phyloP scores from a whole-genome alignment of 257 asterid genomes.

The Solanum neorickii region DNA sequence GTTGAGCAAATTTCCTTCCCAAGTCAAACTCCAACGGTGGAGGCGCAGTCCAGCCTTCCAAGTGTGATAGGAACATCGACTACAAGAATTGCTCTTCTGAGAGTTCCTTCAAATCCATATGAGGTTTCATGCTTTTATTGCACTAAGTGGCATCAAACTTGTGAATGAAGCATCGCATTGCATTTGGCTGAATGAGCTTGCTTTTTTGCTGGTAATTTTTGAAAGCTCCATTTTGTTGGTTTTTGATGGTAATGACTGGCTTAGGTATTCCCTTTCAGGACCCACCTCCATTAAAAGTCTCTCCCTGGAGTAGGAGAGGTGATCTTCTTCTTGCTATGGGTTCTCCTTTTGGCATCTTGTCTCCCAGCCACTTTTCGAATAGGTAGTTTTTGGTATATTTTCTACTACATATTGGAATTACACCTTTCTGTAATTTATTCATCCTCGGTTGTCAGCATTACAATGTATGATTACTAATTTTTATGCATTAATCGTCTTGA shows the following conservation, averaged over 20 bases:
- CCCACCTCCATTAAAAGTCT: conserved; percentile 36
- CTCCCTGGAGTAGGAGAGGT: conserved; percentile 52
- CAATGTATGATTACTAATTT: neutral
- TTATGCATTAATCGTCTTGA: neutral
- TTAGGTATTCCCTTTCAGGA: conserved; percentile 30
- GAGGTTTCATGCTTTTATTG: conserved; percentile 21
- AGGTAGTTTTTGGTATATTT: conserved; percentile 30
- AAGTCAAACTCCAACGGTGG: conserved; percentile 32
- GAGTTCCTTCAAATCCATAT: conserved; percentile 33
- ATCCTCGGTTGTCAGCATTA: neutral
- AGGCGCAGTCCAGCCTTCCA: conserved; percentile 41
- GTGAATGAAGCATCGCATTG: neutral
- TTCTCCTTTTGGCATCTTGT: conserved; percentile 96
- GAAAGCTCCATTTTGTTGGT: conserved; percentile 1
- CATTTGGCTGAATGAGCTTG: neutral
- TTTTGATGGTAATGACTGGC: conserved; percentile 6
- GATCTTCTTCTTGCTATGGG: conserved; percentile 90
- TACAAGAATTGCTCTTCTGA: conserved; percentile 70
- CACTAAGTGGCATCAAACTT: neutral
- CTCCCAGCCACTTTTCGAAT: conserved; percentile 94
- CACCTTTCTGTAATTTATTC: neutral
- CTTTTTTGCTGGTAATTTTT: neutral
- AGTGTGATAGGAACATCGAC: conserved; percentile 53
- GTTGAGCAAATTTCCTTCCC: conserved; percentile 59
- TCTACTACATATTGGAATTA: neutral